Conservation (phyloP, 805 yeast species). For the Kuraishia piskuri region DNA sequence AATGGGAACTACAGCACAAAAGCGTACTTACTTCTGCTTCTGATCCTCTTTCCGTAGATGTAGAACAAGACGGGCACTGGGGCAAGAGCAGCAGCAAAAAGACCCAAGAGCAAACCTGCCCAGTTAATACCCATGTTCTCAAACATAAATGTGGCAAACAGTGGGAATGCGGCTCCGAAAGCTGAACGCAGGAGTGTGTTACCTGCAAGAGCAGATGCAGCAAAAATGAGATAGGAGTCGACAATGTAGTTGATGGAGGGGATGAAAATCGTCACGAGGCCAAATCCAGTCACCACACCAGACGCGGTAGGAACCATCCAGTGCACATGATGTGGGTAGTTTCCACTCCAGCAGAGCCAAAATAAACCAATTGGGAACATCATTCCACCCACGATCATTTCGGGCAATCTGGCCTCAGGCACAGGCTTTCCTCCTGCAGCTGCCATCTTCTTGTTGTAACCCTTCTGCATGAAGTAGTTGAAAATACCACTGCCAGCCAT, state of each 20-base stretch:
- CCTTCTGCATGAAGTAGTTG: conserved; percentile 46
- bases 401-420: conserved; percentile 52
- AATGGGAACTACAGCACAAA: neutral
- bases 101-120: conserved; percentile 49
- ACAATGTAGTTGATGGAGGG: conserved; percentile 53
- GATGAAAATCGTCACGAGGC: conserved; percentile 48
- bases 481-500: conserved; percentile 45
- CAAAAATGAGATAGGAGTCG: conserved; percentile 47
- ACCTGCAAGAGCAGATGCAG: conserved; percentile 61
- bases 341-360: conserved; percentile 56
- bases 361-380: conserved; percentile 46
- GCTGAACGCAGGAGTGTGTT: conserved; percentile 51
- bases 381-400: conserved; percentile 46
- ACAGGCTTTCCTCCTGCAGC: conserved; percentile 34
- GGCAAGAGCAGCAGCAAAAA: conserved; percentile 37
- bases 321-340: conserved; percentile 38
- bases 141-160: conserved; percentile 48
- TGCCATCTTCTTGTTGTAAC: conserved; percentile 36
- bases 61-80: conserved; percentile 52
- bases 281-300: conserved; percentile 32
- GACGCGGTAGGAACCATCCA: conserved; percentile 39
- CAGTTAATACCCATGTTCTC: conserved; percentile 38
- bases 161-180: conserved; percentile 55
- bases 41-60: conserved; percentile 33
- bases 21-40: conserved; percentile 14